These are phyloP conservation scores for Stephanocyclus meneghinianus DNA, from an alignment of 352 stramenopile species.

Conservation along the genomic window DNA sequence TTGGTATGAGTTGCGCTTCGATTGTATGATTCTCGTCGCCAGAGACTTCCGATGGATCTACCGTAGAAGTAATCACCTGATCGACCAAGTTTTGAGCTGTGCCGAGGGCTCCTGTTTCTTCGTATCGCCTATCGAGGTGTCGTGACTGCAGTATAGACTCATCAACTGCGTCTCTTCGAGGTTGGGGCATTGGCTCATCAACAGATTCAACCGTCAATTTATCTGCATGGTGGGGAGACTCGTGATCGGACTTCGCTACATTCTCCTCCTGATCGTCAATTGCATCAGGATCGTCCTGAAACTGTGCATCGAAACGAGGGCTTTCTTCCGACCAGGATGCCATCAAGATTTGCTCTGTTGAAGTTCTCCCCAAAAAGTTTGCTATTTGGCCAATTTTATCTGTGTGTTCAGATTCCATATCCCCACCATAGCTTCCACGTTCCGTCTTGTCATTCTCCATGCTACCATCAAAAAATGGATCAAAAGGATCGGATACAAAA, in stretches of 20 bases:
- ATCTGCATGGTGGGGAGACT: background rate
- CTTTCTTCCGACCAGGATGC: slow-evolving; percentile 1
- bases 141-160: background rate
- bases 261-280: background rate
- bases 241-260: background rate
- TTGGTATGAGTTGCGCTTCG: background rate
- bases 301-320: slow-evolving; percentile 11
- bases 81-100: background rate
- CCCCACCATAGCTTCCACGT: background rate
- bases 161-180: slow-evolving; percentile 2
- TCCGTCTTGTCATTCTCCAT: background rate
- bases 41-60: background rate
- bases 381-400: background rate
- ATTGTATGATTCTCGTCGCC: background rate
- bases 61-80: background rate
- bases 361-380: background rate
- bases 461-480: slow-evolving; percentile 20
- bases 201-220: background rate
- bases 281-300: slow-evolving; percentile 4
- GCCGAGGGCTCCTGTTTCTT: background rate
- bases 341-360: background rate
- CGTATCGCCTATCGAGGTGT: background rate
- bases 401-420: background rate
- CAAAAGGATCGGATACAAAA: slow-evolving; percentile 45
- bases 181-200: background rate